Conservation (phyloP, 169 alveolate genomes). For the Cryptosporidium canis region DNA sequence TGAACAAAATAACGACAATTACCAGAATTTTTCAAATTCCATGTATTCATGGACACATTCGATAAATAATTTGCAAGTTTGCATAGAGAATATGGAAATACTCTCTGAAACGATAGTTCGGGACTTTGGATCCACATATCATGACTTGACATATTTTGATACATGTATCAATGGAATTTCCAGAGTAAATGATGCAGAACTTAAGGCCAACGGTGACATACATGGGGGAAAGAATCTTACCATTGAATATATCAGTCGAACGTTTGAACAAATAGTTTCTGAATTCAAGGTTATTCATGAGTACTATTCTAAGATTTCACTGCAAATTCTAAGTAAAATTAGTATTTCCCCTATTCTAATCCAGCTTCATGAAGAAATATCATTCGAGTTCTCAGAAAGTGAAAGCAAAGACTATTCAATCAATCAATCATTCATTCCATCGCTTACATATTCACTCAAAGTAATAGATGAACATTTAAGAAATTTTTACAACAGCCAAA, state of each 20-base stretch:
- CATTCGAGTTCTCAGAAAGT: constrained; percentile 30
- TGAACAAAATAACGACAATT: constrained; percentile 15
- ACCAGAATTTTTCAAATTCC: constrained; percentile 4
- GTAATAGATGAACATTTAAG: constrained; percentile 54
- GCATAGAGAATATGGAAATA: constrained; percentile 65
- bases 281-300: constrained; percentile 52
- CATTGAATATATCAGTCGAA: constrained; percentile 8
- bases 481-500: constrained; percentile 33
- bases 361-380: constrained; percentile 44
- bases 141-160: constrained; percentile 4
- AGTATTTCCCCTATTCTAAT: constrained; percentile 46
- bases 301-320: constrained; percentile 43
- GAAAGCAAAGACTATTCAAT: constrained; percentile 62
- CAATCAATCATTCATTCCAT: constrained; percentile 48
- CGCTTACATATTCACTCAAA: constrained; percentile 44
- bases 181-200: not conserved
- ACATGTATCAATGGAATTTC: not conserved
- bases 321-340: constrained; percentile 63
- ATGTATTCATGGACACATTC: constrained; percentile 70
- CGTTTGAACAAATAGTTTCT: constrained; percentile 15
- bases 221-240: not conserved
- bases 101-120: constrained; percentile 16
- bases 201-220: not conserved
- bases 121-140: constrained; percentile 27
- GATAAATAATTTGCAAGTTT: constrained; percentile 48